A percentile compares a stretch with the other conserved stretches of the same genome.
Evolutionary conservation across 805 yeast species (phyloP).

Genomic region (Yarrowia sp.): DNA sequence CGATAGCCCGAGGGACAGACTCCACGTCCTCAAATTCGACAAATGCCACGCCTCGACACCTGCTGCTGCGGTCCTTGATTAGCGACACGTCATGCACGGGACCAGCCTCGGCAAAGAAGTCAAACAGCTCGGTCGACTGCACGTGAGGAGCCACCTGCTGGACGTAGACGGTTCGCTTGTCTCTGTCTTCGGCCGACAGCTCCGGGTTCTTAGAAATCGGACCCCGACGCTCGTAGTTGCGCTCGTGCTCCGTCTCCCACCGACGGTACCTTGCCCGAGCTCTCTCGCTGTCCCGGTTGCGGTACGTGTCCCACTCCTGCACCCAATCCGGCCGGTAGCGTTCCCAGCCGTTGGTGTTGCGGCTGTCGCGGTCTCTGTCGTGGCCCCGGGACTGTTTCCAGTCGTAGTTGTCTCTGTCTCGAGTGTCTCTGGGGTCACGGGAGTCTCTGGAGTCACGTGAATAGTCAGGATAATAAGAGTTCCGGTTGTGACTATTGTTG

Average conservation of each 20-base stretch:
- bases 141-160: constrained; percentile 50
- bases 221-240: constrained; percentile 30
- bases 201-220: constrained; percentile 7
- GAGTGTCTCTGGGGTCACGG: neutral
- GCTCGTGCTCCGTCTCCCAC: constrained; percentile 37
- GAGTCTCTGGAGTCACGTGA: constrained; percentile 5
- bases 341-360: constrained; percentile 13
- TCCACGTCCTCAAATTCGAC: constrained; percentile 49
- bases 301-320: constrained; percentile 30
- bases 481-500: constrained; percentile 5
- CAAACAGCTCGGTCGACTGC: constrained; percentile 47
- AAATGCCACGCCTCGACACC: constrained; percentile 51
- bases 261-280: constrained; percentile 33
- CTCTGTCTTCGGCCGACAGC: constrained; percentile 10
- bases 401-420: constrained; percentile 5
- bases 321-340: constrained; percentile 19
- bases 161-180: constrained; percentile 49
- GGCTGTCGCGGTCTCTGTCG: neutral
- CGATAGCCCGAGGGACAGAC: constrained; percentile 47
- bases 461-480: constrained; percentile 21
- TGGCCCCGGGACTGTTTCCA: neutral
- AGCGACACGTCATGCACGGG: constrained; percentile 50
- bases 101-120: constrained; percentile 50
- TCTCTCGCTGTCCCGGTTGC: constrained; percentile 16
- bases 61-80: constrained; percentile 49